Conservation (phyloP, 2,329 filamentous ascomycete genomes). For the Fusarium hostae region DNA sequence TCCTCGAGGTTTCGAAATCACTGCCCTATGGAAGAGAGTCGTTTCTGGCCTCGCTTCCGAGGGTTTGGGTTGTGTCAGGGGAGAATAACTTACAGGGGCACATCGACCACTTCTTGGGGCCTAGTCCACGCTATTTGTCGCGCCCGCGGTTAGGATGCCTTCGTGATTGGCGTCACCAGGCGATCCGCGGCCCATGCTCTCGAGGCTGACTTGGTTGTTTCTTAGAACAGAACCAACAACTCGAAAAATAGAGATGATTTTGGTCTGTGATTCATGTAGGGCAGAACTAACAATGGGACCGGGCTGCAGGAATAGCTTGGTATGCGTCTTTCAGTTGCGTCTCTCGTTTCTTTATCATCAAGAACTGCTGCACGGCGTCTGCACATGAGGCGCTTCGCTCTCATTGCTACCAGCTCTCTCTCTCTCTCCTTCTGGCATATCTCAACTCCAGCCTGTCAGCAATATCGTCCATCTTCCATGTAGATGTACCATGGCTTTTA, state of each 20-base stretch:
- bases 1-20: conserved; percentile 7
- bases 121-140: conserved; percentile 34
- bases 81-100: background rate
- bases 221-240: conserved; percentile 39
- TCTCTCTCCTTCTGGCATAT: conserved; percentile 8
- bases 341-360: conserved; percentile 38
- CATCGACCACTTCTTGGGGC: conserved; percentile 11
- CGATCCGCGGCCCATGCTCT: conserved; percentile 33
- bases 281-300: conserved; percentile 29
- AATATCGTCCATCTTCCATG: conserved; percentile 28
- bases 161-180: conserved; percentile 41
- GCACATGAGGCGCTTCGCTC: conserved; percentile 21
- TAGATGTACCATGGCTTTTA: conserved; percentile 39
- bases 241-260: background rate
- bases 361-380: conserved; percentile 35
- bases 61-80: conserved; percentile 32
- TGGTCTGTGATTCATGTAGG: conserved; percentile 23
- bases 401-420: conserved; percentile 23
- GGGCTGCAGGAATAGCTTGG: conserved; percentile 12
- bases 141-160: conserved; percentile 42
- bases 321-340: conserved; percentile 12
- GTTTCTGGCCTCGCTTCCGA: conserved; percentile 34
- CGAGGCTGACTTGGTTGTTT: conserved; percentile 34
- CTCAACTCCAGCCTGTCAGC: conserved; percentile 5
- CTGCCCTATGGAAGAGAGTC: conserved; percentile 16